Evolutionary conservation across 192 early-diverging fungal genomes (phyloP).

Genomic region (Mortierella claussenii): DNA sequence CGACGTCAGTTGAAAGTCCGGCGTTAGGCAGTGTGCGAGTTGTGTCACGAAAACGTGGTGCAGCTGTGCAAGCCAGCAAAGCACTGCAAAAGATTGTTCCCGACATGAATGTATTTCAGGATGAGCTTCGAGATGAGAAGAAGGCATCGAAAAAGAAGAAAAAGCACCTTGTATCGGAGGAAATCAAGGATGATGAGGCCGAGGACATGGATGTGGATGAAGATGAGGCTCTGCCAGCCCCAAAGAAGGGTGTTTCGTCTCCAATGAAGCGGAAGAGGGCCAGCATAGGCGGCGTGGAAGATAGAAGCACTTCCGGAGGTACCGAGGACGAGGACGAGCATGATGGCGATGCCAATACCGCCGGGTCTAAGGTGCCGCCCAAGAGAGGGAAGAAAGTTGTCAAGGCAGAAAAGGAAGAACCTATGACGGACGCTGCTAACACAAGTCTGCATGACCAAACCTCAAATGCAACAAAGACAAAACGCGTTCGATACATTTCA

Average conservation of each 20-base stretch:
- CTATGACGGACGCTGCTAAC: neutral
- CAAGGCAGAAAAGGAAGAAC: constrained; percentile 24
- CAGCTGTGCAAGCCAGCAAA: constrained; percentile 33
- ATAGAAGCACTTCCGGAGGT: constrained; percentile 12
- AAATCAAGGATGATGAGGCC: constrained; percentile 1
- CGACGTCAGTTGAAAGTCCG: neutral
- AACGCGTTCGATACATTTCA: constrained; percentile 31
- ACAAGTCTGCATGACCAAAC: neutral
- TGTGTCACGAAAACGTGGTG: constrained; percentile 22
- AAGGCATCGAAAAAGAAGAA: constrained; percentile 32
- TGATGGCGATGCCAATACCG: neutral
- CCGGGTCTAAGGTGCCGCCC: constrained; percentile 4
- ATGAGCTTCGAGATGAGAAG: constrained; percentile 59
- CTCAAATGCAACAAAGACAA: constrained; percentile 10
- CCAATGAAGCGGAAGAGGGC: constrained; percentile 49
- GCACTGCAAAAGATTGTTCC: constrained; percentile 44
- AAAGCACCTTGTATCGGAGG: neutral
- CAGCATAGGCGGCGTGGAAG: constrained; percentile 35
- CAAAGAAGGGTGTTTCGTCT: neutral
- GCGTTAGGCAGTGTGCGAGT: constrained; percentile 8
- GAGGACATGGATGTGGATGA: constrained; percentile 26
- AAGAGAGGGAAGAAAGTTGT: constrained; percentile 8
- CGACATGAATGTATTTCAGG: constrained; percentile 49
- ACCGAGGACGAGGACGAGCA: constrained; percentile 37
- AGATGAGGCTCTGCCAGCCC: neutral